Percentiles rank a stretch among this genome's conserved stretches.
Evolutionary conservation across 2,329 filamentous ascomycete genomes (phyloP).

Genomic region (Dothiorella sarmentorum): DNA sequence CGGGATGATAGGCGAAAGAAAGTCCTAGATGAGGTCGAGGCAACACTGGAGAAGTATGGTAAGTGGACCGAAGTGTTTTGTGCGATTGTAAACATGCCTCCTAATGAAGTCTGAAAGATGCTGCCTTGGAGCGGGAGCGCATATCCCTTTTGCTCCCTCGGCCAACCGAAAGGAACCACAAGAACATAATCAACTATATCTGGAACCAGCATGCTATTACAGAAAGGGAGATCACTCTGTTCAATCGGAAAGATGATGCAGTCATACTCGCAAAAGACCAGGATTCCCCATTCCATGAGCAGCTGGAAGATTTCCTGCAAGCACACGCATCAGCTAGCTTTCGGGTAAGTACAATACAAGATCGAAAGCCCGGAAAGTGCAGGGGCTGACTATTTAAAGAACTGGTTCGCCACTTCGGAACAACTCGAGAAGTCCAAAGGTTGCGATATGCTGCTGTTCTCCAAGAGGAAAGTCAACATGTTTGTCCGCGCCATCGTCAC

Average conservation of each 20-base stretch:
- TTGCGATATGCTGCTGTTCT: not conserved
- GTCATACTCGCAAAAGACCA: not conserved
- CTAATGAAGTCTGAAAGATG: constrained; percentile 5
- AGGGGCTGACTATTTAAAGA: not conserved
- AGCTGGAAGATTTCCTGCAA: not conserved
- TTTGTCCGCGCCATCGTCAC: not conserved
- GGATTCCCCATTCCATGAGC: not conserved
- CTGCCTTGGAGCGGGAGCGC: constrained; percentile 19
- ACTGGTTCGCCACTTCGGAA: not conserved
- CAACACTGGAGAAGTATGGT: not conserved
- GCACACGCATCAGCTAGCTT: not conserved
- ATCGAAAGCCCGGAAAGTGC: not conserved
- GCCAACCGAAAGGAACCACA: constrained; percentile 18
- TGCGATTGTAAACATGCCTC: not conserved
- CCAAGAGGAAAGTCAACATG: not conserved
- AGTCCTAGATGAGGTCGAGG: not conserved
- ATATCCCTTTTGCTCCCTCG: constrained; percentile 13
- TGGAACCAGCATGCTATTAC: constrained; percentile 19
- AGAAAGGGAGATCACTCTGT: not conserved
- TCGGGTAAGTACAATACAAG: not conserved
- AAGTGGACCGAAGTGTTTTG: not conserved
- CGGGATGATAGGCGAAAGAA: not conserved
- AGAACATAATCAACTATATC: constrained; percentile 20
- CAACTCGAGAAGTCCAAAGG: not conserved
- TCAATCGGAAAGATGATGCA: not conserved